These are phyloP conservation scores for Sporobolomyces phaffii DNA, from an alignment of 768 basidiomycete species.

Conservation along the genomic window DNA sequence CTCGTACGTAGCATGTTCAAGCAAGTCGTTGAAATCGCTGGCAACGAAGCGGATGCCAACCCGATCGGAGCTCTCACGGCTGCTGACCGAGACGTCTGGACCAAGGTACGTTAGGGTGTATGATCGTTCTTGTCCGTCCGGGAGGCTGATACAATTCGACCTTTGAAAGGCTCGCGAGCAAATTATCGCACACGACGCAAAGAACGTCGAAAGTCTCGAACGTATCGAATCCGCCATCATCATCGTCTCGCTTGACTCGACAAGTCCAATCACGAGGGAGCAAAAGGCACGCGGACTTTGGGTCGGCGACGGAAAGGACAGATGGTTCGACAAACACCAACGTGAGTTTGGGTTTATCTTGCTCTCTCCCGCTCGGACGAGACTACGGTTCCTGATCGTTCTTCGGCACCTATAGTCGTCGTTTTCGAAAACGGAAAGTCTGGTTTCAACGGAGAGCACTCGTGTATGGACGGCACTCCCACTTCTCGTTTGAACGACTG, in stretches of 20 bases:
- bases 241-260: constrained; percentile 76
- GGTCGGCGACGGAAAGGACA: constrained; percentile 82
- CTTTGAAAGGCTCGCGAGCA: constrained; percentile 35
- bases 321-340: constrained; percentile 97
- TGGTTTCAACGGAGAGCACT: constrained; percentile 64
- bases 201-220: constrained; percentile 50
- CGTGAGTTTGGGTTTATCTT: constrained; percentile 52
- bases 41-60: constrained; percentile 51
- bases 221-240: constrained; percentile 87
- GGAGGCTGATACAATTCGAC: too few species aligned
- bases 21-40: constrained; percentile 66
- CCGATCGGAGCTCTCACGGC: constrained; percentile 73
- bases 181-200: constrained; percentile 41
- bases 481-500: constrained; percentile 95
- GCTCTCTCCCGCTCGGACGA: not conserved
- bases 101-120: constrained; percentile 51
- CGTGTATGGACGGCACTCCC: constrained; percentile 69
- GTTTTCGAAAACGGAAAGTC: constrained; percentile 92
- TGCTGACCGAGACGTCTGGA: constrained; percentile 85
- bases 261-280: constrained; percentile 70
- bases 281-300: constrained; percentile 74
- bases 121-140: constrained; percentile 25
- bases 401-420: constrained; percentile 56
- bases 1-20: constrained; percentile 53
- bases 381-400: not conserved